Evolutionary conservation across 768 basidiomycete species (phyloP).

Genomic region (Pulveroboletus sp.): DNA sequence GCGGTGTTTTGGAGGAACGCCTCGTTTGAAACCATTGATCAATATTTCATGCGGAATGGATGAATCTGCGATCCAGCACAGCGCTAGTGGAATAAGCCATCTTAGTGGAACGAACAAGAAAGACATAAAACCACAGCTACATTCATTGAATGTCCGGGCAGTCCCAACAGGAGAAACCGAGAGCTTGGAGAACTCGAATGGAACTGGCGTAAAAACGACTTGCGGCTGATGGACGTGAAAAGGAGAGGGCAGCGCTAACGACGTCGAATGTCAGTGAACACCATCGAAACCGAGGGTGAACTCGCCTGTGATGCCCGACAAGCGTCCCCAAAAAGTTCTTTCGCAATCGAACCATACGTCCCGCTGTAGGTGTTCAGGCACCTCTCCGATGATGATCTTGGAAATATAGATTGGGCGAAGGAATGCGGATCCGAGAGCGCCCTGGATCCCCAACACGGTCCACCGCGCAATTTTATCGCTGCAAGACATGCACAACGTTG

Average conservation of each 20-base stretch:
- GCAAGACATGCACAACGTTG: slow-evolving; percentile 85
- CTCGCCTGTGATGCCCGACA: slow-evolving; percentile 43
- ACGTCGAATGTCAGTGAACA: not conserved
- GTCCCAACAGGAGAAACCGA: slow-evolving; percentile 33
- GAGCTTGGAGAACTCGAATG: slow-evolving; percentile 55
- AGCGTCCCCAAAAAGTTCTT: slow-evolving; percentile 59
- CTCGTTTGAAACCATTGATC: slow-evolving; percentile 77
- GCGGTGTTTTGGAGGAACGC: slow-evolving; percentile 68
- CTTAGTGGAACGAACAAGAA: not conserved
- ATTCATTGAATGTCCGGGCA: slow-evolving; percentile 62
- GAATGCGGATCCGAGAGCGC: slow-evolving; percentile 60
- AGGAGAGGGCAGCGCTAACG: slow-evolving; percentile 42
- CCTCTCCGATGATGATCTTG: slow-evolving; percentile 69
- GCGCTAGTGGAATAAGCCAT: slow-evolving; percentile 39
- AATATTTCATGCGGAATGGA: slow-evolving; percentile 52
- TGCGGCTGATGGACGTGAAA: slow-evolving; percentile 49
- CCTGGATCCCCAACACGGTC: slow-evolving; percentile 82
- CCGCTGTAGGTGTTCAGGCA: slow-evolving; percentile 38
- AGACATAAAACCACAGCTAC: slow-evolving; percentile 34
- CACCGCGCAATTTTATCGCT: slow-evolving; percentile 92
- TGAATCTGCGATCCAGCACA: slow-evolving; percentile 65
- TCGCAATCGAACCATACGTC: slow-evolving; percentile 58
- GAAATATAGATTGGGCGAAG: slow-evolving; percentile 62
- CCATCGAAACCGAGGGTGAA: not conserved
- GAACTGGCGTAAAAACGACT: slow-evolving; percentile 54